Percentiles rank a stretch among this genome's conserved stretches.
Evolutionary conservation across 2,329 filamentous ascomycete genomes (phyloP).

Genomic region (Raffaelea ambrosiae): DNA sequence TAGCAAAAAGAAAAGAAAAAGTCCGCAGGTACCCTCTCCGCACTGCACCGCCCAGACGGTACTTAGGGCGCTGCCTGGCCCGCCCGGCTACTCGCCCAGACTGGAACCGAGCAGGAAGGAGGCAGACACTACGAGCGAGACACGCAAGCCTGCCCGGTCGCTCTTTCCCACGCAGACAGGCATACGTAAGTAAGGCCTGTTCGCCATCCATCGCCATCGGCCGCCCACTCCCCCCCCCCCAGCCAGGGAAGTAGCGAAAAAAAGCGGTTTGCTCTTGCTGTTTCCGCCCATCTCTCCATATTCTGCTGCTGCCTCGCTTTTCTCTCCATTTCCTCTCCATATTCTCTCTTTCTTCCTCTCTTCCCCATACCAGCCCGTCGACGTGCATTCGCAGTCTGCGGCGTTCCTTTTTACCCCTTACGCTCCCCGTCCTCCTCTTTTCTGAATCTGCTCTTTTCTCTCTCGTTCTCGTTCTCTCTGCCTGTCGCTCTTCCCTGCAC

Average conservation of each 20-base stretch:
- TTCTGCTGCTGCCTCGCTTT: too few species aligned
- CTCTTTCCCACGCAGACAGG: conserved; percentile 11
- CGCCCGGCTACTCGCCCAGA: too few species aligned
- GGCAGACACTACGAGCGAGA: neutral
- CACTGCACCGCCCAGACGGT: neutral
- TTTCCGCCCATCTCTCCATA: too few species aligned
- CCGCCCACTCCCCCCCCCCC: conserved; percentile 2
- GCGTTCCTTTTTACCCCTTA: too few species aligned
- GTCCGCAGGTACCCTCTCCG: neutral
- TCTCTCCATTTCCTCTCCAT: neutral
- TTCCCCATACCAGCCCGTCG: neutral
- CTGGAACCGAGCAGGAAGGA: neutral
- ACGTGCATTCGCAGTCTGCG: neutral
- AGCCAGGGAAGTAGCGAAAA: neutral
- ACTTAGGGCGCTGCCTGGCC: neutral
- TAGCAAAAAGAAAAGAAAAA: too few species aligned
- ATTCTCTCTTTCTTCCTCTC: neutral
- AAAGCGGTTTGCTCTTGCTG: too few species aligned
- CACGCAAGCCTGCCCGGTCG: conserved; percentile 13
- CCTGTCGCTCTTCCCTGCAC: neutral
- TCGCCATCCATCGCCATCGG: conserved; percentile 12
- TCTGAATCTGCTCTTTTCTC: too few species aligned
- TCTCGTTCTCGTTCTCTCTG: conserved; percentile 1
- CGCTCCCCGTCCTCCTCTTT: neutral
- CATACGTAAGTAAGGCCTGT: conserved; percentile 14